Conservation (phyloP, 306 rosid genomes). For the Nissolia schottii region DNA sequence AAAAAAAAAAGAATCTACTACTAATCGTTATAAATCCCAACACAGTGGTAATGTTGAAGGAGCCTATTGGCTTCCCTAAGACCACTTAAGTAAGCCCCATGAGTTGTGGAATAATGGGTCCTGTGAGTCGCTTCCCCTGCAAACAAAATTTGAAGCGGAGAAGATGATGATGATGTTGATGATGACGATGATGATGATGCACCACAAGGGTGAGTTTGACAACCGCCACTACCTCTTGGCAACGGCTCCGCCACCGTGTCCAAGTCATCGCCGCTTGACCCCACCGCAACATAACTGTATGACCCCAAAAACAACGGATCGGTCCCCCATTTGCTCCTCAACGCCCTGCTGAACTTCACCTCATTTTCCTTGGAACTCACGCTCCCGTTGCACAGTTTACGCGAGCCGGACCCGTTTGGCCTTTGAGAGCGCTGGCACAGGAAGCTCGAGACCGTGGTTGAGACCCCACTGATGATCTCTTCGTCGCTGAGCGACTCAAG, state of each 20-base stretch:
- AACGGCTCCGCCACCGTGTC: conserved; percentile 88
- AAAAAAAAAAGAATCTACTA: conserved; percentile 12
- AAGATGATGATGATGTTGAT: too few relatives aligned
- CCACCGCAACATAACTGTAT: conserved; percentile 78
- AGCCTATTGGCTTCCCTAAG: conserved; percentile 96
- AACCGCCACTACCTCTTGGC: conserved; percentile 43
- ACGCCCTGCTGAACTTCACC: conserved; percentile 50
- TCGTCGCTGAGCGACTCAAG: conserved; percentile 72
- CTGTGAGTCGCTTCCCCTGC: conserved; percentile 99
- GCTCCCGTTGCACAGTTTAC: conserved; percentile 41
- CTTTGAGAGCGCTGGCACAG: conserved; percentile 29
- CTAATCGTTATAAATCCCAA: conserved; percentile 46
- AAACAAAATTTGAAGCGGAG: conserved; percentile 80
- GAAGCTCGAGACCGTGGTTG: conserved; percentile 56
- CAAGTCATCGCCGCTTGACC: conserved; percentile 86
- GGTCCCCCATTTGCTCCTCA: conserved; percentile 76
- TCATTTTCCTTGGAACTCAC: conserved; percentile 26
- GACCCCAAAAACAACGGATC: conserved; percentile 91
- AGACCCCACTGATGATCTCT: conserved; percentile 65
- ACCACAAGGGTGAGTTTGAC: conserved; percentile 22
- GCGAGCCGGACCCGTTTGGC: conserved; percentile 23
- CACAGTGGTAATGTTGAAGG: conserved; percentile 76
- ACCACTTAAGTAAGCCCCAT: conserved; percentile 97
- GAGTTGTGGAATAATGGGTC: conserved; percentile 96
- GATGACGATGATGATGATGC: too few relatives aligned